These are phyloP conservation scores for Didymella glomerata DNA, from an alignment of 2,329 filamentous ascomycete genomes.

Conservation along the genomic window DNA sequence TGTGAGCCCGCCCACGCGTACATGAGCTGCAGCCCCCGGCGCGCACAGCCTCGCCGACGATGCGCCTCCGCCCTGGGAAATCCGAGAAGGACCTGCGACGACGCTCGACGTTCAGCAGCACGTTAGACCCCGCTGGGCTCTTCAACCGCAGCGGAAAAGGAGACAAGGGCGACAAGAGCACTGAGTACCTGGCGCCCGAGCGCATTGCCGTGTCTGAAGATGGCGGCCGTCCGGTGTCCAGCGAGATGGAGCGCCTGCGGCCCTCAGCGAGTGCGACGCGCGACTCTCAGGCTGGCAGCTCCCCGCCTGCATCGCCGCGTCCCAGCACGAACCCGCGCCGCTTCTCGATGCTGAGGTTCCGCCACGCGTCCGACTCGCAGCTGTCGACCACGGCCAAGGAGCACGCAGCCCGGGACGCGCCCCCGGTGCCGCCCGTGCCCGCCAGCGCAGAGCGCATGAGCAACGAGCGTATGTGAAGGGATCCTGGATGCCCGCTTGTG, in stretches of 20 bases:
- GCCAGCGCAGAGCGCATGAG: conserved; percentile 14
- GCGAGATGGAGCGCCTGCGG: conserved; percentile 25
- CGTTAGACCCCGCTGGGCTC: conserved; percentile 52
- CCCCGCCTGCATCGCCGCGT: conserved; percentile 38
- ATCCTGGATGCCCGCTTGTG: background rate
- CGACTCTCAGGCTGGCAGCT: background rate
- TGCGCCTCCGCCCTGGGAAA: conserved; percentile 52
- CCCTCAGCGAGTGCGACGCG: background rate
- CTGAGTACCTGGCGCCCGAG: conserved; percentile 23
- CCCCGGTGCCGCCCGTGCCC: conserved; percentile 47
- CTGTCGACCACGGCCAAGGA: conserved; percentile 78
- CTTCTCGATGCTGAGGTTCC: conserved; percentile 79
- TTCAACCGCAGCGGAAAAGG: conserved; percentile 48
- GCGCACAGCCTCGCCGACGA: conserved; percentile 39
- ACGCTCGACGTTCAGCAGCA: conserved; percentile 53
- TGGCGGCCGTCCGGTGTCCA: conserved; percentile 42
- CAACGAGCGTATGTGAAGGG: conserved; percentile 8
- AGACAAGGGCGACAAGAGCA: conserved; percentile 37
- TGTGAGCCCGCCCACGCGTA: conserved; percentile 41
- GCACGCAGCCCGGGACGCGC: conserved; percentile 62
- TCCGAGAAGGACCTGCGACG: conserved; percentile 52
- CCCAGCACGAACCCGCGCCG: conserved; percentile 55
- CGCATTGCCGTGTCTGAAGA: conserved; percentile 47
- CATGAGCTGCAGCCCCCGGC: conserved; percentile 45
- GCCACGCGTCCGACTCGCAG: conserved; percentile 93